Evolutionary conservation across 78 protist species (phyloP).

Genomic region (Neovahlkampfia damariscottae): DNA sequence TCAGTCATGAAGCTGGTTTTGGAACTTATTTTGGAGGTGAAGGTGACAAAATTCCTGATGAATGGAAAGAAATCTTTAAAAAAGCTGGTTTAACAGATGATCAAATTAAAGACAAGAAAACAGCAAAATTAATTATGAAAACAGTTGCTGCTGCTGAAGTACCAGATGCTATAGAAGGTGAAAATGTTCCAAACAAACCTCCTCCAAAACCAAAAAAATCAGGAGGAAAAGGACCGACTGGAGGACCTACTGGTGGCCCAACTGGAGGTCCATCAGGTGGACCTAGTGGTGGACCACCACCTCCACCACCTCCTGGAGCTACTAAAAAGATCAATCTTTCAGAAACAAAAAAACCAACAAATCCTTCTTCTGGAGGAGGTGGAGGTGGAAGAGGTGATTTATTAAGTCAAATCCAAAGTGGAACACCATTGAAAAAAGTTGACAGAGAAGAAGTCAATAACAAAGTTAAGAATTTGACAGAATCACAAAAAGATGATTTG

Average conservation of each 20-base stretch:
- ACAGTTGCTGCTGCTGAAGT: no score
- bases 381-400: neutral
- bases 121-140: neutral
- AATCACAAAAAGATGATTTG: neutral
- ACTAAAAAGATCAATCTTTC: no score
- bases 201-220: neutral
- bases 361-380: neutral
- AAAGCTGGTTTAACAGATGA: neutral
- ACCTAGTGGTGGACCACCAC: neutral
- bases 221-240: neutral
- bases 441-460: neutral
- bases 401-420: neutral
- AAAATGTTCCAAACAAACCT: neutral
- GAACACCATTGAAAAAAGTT: neutral
- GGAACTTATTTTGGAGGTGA: no score
- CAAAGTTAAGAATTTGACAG: neutral
- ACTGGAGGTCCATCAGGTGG: no score
- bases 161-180: no score
- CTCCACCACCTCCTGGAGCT: neutral
- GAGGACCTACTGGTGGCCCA: neutral
- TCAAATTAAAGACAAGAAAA: neutral
- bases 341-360: neutral
- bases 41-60: neutral
- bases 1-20: neutral
- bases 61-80: neutral